Percentiles rank a stretch among this genome's conserved stretches.
Evolutionary conservation across 768 basidiomycete species (phyloP).

Genomic region (Lactifluus hygrophoroides): DNA sequence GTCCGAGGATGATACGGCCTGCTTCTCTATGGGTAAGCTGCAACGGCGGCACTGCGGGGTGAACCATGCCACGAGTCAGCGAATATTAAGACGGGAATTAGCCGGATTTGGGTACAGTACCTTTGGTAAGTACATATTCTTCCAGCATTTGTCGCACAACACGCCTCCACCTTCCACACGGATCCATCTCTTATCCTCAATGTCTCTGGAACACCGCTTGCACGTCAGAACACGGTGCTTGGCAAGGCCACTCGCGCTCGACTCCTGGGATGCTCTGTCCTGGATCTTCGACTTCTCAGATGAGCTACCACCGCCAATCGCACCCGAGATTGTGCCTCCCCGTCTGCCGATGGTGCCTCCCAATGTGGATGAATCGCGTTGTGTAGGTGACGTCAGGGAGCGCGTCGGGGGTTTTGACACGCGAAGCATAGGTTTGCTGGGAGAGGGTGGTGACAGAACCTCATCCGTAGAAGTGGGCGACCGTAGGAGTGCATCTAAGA

Average conservation of each 20-base stretch:
- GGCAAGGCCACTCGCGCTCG: neutral
- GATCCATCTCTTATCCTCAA: constrained; percentile 81
- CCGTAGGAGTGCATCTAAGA: constrained; percentile 41
- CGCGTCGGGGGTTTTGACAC: constrained; percentile 46
- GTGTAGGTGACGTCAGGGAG: constrained; percentile 42
- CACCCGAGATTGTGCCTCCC: constrained; percentile 25
- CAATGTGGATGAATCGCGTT: constrained; percentile 27
- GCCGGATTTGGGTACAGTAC: constrained; percentile 27
- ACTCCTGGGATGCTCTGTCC: constrained; percentile 25
- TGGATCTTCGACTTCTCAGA: constrained; percentile 14
- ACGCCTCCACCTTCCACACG: constrained; percentile 59
- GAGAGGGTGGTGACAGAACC: constrained; percentile 31
- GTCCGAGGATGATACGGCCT: constrained; percentile 84
- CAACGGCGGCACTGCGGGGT: constrained; percentile 73
- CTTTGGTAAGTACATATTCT: constrained; percentile 92
- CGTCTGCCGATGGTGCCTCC: constrained; percentile 21
- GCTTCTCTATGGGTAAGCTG: constrained; percentile 77
- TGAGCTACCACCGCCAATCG: constrained; percentile 23
- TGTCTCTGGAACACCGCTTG: constrained; percentile 54
- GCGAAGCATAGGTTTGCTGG: constrained; percentile 30
- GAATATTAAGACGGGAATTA: neutral
- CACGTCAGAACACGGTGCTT: constrained; percentile 33
- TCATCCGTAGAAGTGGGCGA: constrained; percentile 9
- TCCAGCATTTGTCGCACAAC: constrained; percentile 89
- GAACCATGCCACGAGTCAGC: constrained; percentile 7